These are phyloP conservation scores for Fragaria vesca DNA, from an alignment of 306 rosid genomes.

Conservation along the genomic window DNA sequence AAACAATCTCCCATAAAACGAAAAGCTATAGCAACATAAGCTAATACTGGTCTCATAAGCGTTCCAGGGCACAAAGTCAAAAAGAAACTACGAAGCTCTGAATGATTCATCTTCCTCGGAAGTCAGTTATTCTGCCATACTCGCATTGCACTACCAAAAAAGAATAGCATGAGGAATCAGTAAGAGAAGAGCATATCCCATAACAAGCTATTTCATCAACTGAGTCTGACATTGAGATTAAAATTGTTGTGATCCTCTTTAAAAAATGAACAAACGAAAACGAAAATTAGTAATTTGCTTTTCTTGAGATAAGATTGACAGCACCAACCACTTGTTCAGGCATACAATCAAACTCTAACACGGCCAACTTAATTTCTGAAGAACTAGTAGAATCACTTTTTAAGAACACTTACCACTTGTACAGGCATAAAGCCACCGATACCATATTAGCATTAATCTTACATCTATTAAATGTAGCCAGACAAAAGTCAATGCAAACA, in stretches of 20 bases:
- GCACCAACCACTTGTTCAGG: not conserved
- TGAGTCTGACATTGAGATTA: not conserved
- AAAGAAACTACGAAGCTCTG: not conserved
- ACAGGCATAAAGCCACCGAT: not conserved
- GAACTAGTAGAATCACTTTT: not conserved
- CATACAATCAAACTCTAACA: not conserved
- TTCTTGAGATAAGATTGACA: not conserved
- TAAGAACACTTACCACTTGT: not conserved
- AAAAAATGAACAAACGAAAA: not conserved
- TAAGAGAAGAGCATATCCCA: not conserved
- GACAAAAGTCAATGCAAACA: not conserved
- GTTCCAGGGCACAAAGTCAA: not conserved
- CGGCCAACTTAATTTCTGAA: not conserved
- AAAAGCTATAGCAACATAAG: constrained; percentile 5
- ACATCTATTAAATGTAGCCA: not conserved
- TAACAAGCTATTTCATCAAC: not conserved
- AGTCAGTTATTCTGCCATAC: not conserved
- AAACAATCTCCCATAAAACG: not conserved
- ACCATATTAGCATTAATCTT: not conserved
- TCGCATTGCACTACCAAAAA: not conserved
- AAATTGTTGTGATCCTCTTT: not conserved
- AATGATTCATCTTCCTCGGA: constrained; percentile 4
- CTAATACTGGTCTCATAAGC: constrained; percentile 8
- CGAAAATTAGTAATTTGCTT: not conserved
- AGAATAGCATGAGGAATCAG: not conserved